phyloP scores from a whole-genome alignment of 345 rosid species.

The Camelina sativa region DNA sequence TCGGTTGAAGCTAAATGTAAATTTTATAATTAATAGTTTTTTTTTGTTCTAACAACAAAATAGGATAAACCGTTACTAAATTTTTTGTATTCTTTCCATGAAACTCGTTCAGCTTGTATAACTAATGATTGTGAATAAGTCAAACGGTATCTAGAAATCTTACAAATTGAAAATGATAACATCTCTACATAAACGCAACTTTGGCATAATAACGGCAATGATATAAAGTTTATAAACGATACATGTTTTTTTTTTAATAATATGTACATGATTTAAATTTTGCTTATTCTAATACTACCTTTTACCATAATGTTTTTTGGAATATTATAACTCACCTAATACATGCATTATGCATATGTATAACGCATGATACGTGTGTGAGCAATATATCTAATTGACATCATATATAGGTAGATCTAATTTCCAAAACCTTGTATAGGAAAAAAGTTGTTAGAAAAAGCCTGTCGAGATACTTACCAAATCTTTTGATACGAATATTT shows the following conservation, averaged over 20 bases:
- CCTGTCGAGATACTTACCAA: constrained; percentile 33
- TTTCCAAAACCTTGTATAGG: neutral
- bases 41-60: neutral
- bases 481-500: constrained; percentile 20
- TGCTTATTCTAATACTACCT: neutral
- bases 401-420: neutral
- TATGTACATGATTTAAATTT: neutral
- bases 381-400: constrained; percentile 13
- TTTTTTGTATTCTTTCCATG: neutral
- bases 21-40: neutral
- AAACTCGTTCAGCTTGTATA: neutral
- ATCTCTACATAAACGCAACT: neutral
- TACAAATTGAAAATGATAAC: neutral
- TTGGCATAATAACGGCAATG: neutral
- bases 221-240: neutral
- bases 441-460: constrained; percentile 15
- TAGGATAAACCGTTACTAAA: constrained; percentile 9
- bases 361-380: constrained; percentile 6
- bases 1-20: neutral
- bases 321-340: constrained; percentile 12
- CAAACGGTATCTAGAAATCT: neutral
- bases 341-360: neutral
- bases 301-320: neutral
- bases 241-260: neutral
- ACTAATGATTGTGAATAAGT: neutral